These are phyloP conservation scores for Rhodotorula glutinis DNA, from an alignment of 1,284 basidiomycete genomes.

Conservation along the genomic window DNA sequence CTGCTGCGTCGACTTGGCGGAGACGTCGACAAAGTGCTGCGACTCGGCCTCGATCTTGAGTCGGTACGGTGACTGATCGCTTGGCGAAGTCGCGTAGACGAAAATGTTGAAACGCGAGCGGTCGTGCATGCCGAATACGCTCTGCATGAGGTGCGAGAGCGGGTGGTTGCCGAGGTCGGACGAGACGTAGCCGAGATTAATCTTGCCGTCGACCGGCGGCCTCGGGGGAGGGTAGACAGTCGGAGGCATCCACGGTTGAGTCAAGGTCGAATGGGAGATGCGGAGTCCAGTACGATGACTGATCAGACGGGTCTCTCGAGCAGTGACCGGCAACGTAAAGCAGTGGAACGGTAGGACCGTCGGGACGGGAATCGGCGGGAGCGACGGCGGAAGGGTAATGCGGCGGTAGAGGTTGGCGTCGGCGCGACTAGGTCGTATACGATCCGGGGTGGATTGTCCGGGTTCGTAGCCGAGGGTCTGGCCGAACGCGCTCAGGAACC, in stretches of 20 bases:
- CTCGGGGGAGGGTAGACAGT: constrained; percentile 57
- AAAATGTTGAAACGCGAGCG: constrained; percentile 54
- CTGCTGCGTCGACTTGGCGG: constrained; percentile 53
- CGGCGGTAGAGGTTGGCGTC: constrained; percentile 45
- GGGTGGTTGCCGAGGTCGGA: constrained; percentile 62
- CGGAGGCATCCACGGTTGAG: constrained; percentile 55
- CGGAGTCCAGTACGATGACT: constrained; percentile 60
- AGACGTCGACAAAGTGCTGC: constrained; percentile 57
- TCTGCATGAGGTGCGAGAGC: constrained; percentile 62
- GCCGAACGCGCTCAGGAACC: constrained; percentile 54
- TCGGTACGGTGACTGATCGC: constrained; percentile 58
- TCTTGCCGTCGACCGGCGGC: constrained; percentile 52
- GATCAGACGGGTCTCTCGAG: constrained; percentile 58
- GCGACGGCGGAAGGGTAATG: constrained; percentile 49
- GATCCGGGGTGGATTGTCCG: background rate
- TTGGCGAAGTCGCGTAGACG: constrained; percentile 59
- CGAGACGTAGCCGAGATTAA: constrained; percentile 62
- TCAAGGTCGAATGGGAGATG: constrained; percentile 56
- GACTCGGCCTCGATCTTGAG: constrained; percentile 56
- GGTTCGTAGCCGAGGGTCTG: background rate
- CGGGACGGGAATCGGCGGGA: constrained; percentile 54
- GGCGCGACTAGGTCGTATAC: constrained; percentile 5
- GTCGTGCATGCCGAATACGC: constrained; percentile 59
- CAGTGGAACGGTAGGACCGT: constrained; percentile 62
- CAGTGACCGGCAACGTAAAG: constrained; percentile 58